A percentile compares a stretch with the other conserved stretches of the same genome.
Conservation (phyloP, 1,284 basidiomycete genomes). For the Phylloboletellus chloephorus region DNA sequence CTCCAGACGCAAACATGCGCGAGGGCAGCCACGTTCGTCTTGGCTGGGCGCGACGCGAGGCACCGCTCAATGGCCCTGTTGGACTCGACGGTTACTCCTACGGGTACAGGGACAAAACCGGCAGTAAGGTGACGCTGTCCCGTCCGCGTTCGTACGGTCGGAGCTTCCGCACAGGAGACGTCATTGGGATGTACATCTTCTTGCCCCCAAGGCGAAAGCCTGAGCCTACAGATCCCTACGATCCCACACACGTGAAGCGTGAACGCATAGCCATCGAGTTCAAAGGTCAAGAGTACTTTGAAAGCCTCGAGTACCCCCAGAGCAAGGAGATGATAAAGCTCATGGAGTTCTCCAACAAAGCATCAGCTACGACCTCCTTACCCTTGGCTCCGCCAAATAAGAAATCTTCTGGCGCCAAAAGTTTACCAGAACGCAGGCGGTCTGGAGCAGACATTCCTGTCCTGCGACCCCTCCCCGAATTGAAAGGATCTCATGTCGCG, state of each 20-base stretch:
- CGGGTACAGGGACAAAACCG: constrained; percentile 84
- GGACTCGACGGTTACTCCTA: constrained; percentile 95
- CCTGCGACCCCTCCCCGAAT: constrained; percentile 65
- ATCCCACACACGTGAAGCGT: constrained; percentile 74
- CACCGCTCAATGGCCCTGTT: constrained; percentile 86
- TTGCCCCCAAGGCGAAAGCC: constrained; percentile 66
- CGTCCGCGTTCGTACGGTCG: constrained; percentile 75
- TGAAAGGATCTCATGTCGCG: constrained; percentile 72
- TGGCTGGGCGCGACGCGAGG: constrained; percentile 90
- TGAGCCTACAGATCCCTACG: constrained; percentile 53
- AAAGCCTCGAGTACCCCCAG: constrained; percentile 85
- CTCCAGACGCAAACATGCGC: constrained; percentile 41
- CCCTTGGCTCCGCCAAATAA: constrained; percentile 52
- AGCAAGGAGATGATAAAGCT: constrained; percentile 93
- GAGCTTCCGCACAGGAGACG: constrained; percentile 77
- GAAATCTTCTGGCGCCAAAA: constrained; percentile 63
- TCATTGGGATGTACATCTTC: constrained; percentile 90
- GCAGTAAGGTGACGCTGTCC: constrained; percentile 86
- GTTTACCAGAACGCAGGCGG: constrained; percentile 46
- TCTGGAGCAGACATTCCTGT: constrained; percentile 27
- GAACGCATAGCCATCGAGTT: constrained; percentile 91
- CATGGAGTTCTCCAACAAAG: constrained; percentile 65
- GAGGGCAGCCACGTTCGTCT: constrained; percentile 83
- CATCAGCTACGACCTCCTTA: constrained; percentile 50
- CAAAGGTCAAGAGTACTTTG: constrained; percentile 96